Conservation (phyloP, 768 basidiomycete genomes). For the Guyanaporus albipodus region DNA sequence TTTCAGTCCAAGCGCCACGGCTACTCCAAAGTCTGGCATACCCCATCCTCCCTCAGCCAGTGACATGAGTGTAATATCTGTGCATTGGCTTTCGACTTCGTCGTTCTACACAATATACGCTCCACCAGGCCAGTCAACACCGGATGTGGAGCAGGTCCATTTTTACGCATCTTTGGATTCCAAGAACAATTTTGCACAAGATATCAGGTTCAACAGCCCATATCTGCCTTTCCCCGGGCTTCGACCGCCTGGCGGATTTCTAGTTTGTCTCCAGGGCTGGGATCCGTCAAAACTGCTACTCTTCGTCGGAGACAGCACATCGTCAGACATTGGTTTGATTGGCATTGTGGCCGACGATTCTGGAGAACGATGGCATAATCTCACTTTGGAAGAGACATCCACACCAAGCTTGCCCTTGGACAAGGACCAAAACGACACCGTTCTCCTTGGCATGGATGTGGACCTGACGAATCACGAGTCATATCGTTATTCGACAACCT, state of each 20-base stretch:
- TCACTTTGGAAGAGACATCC: slow-evolving; percentile 47
- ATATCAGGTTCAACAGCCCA: slow-evolving; percentile 38
- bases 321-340: slow-evolving; percentile 47
- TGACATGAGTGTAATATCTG: slow-evolving; percentile 44
- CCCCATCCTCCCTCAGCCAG: slow-evolving; percentile 50
- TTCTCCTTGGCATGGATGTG: slow-evolving; percentile 57
- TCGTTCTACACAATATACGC: slow-evolving; percentile 67
- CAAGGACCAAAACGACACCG: slow-evolving; percentile 65
- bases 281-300: slow-evolving; percentile 40
- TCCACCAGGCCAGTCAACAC: slow-evolving; percentile 36
- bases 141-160: slow-evolving; percentile 42
- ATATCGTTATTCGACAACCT: slow-evolving; percentile 35
- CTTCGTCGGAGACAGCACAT: slow-evolving; percentile 47
- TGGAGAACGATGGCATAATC: slow-evolving; percentile 40
- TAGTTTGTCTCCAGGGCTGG: slow-evolving; percentile 40
- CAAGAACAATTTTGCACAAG: slow-evolving; percentile 36
- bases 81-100: slow-evolving; percentile 65
- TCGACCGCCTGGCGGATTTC: slow-evolving; percentile 43
- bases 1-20: slow-evolving; percentile 54
- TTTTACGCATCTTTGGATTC: slow-evolving; percentile 39
- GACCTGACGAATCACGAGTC: slow-evolving; percentile 56
- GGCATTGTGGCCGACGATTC: slow-evolving; percentile 29
- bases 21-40: slow-evolving; percentile 54
- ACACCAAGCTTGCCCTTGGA: slow-evolving; percentile 64
- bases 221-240: slow-evolving; percentile 44